Evolutionary conservation across 306 rosid genomes (phyloP).

Genomic region (Cucurbita ficifolia): DNA sequence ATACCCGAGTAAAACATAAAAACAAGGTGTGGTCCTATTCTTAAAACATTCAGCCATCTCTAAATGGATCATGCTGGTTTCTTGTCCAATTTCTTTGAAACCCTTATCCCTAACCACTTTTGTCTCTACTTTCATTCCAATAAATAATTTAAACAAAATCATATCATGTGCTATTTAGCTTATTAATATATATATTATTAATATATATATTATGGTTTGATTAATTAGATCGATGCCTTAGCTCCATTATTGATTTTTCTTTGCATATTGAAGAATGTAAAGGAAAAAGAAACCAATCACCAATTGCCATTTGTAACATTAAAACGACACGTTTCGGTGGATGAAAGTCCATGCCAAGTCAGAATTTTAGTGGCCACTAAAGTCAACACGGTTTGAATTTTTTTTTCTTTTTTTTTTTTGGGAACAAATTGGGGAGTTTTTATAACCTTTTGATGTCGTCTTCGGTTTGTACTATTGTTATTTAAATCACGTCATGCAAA

Average conservation of each 20-base stretch:
- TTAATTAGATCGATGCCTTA: background rate
- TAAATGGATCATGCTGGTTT: background rate
- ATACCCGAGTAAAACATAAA: no score
- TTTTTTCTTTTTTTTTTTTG: no score
- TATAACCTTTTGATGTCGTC: no score
- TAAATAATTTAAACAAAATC: no score
- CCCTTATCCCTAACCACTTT: background rate
- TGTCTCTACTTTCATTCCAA: background rate
- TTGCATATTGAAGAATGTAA: background rate
- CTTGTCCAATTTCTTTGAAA: background rate
- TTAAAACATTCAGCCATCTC: no score
- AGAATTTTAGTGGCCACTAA: background rate
- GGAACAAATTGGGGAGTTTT: no score
- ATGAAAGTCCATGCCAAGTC: background rate
- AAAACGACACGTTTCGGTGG: background rate
- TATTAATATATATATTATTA: no score
- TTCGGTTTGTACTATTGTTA: no score
- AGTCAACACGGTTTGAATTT: conserved; percentile 1
- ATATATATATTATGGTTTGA: background rate
- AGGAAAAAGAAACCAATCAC: background rate
- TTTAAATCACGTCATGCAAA: no score
- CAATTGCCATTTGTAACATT: background rate
- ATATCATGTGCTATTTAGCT: no score
- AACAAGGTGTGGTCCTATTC: background rate
- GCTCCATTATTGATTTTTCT: background rate